Conservation (phyloP, 78 protist species). For the Anaeramoeba flamelloides region DNA sequence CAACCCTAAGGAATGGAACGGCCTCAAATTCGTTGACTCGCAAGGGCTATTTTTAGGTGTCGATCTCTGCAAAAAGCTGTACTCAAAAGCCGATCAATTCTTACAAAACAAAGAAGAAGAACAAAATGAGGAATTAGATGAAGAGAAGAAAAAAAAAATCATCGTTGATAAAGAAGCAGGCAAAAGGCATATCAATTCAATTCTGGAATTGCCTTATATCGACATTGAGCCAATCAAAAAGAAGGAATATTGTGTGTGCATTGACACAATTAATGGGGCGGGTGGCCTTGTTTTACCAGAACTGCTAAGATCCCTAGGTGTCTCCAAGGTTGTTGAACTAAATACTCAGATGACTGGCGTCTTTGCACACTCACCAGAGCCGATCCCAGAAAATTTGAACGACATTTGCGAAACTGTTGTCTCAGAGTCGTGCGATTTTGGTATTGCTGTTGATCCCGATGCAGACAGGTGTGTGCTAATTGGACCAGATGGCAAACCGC, state of each 20-base stretch:
- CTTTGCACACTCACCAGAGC: slow-evolving; percentile 31
- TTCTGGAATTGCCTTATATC: neutral
- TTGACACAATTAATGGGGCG: slow-evolving; percentile 20
- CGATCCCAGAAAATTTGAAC: slow-evolving; percentile 17
- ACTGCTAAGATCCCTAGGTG: slow-evolving; percentile 4
- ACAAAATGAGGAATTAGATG: neutral
- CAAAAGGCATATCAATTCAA: neutral
- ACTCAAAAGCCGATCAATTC: neutral
- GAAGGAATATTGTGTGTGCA: slow-evolving; percentile 3
- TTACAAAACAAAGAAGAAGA: neutral
- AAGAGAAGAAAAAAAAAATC: too few species aligned
- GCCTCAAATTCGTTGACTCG: neutral
- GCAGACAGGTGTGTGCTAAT: slow-evolving; percentile 29
- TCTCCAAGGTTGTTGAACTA: neutral
- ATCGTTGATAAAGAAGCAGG: too few species aligned
- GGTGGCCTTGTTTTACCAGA: neutral
- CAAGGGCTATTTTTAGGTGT: neutral
- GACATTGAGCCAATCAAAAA: neutral
- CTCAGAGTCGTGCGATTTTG: neutral
- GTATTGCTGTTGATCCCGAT: slow-evolving; percentile 37
- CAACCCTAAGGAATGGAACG: slow-evolving; percentile 56
- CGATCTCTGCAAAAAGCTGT: neutral
- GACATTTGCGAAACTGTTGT: slow-evolving; percentile 11
- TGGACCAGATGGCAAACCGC: slow-evolving; percentile 6
- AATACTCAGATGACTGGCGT: slow-evolving; percentile 11